Conservation (phyloP, 352 stramenopile genomes). For the Globisporangium apiculatum region DNA sequence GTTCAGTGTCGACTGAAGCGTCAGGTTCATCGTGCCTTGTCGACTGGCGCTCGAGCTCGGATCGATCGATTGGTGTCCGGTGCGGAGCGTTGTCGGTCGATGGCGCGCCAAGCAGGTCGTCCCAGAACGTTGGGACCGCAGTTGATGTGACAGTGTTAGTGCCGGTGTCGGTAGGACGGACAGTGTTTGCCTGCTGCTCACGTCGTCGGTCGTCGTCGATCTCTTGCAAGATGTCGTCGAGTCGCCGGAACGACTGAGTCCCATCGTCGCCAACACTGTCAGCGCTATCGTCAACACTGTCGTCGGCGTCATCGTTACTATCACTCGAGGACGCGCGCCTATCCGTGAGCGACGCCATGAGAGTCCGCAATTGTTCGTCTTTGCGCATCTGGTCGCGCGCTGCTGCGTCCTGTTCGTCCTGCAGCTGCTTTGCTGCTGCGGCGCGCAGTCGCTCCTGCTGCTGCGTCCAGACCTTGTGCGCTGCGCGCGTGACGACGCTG, state of each 20-base stretch:
- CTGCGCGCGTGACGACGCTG: constrained; percentile 53
- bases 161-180: not conserved
- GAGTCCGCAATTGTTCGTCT: constrained; percentile 15
- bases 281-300: not conserved
- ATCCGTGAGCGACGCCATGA: constrained; percentile 21
- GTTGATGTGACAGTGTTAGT: not conserved
- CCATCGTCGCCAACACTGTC: not conserved
- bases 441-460: constrained; percentile 28
- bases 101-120: constrained; percentile 12
- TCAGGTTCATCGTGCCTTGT: constrained; percentile 6
- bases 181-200: not conserved
- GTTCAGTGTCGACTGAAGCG: not conserved
- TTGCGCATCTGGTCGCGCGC: constrained; percentile 9
- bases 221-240: constrained; percentile 46
- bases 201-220: constrained; percentile 22
- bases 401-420: constrained; percentile 1
- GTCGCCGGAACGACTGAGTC: constrained; percentile 5
- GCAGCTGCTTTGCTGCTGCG: not conserved
- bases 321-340: not conserved
- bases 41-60: constrained; percentile 7
- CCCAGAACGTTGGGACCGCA: not conserved
- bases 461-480: constrained; percentile 35
- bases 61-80: constrained; percentile 6
- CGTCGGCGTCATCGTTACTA: constrained; percentile 3
- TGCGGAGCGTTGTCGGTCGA: not conserved